phyloP scores from a whole-genome alignment of 148 eudicot species.

The Chenopodium album region DNA sequence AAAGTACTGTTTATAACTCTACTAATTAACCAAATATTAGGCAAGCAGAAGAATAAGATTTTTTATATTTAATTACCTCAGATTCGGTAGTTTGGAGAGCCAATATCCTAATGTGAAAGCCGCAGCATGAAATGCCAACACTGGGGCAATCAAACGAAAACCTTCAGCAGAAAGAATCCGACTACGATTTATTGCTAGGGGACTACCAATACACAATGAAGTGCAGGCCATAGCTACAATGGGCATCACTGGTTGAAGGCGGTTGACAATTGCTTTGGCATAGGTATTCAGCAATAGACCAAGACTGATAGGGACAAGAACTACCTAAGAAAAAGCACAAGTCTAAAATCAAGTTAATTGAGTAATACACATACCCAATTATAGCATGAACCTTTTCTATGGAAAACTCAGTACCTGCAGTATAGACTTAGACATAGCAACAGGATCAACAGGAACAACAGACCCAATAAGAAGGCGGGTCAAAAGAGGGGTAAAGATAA shows the following conservation, averaged over 20 bases:
- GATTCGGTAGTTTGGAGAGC: constrained; percentile 67
- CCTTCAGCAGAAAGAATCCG: constrained; percentile 84
- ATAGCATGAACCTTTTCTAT: background rate
- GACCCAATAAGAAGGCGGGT: constrained; percentile 95
- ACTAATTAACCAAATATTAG: background rate
- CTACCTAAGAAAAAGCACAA: constrained; percentile 61
- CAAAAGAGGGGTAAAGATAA: constrained; percentile 80
- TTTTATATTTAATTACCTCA: constrained; percentile 40
- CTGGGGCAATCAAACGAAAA: constrained; percentile 70
- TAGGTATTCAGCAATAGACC: constrained; percentile 85
- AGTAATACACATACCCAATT: constrained; percentile 13
- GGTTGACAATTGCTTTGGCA: constrained; percentile 76
- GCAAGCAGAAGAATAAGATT: background rate
- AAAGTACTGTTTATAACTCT: background rate
- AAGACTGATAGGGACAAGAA: constrained; percentile 72
- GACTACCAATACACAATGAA: constrained; percentile 94
- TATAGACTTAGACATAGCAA: constrained; percentile 94
- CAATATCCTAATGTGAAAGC: constrained; percentile 86
- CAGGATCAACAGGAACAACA: constrained; percentile 89
- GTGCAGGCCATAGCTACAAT: constrained; percentile 91
- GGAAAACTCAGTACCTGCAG: constrained; percentile 65
- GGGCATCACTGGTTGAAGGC: constrained; percentile 91
- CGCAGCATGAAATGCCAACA: constrained; percentile 69
- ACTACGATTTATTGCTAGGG: constrained; percentile 80
- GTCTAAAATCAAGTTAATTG: constrained; percentile 34